Conservation (phyloP, 768 basidiomycete species). For the Phanerochaete sordida region DNA sequence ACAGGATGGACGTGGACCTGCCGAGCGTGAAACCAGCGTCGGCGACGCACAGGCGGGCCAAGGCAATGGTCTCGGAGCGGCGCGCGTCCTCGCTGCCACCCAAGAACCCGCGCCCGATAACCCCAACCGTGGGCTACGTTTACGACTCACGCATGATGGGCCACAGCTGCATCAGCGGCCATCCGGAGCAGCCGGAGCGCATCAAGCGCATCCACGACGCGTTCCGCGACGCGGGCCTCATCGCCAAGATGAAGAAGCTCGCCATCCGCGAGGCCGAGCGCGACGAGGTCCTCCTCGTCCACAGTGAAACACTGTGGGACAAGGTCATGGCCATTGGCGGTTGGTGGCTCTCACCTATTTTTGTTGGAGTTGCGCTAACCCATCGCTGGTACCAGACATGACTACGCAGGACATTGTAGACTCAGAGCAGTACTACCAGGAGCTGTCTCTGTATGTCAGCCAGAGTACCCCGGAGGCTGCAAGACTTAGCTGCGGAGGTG, state of each 20-base stretch:
- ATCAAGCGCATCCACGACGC: conserved; percentile 73
- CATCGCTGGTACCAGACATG: conserved; percentile 48
- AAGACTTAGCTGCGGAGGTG: conserved; percentile 88
- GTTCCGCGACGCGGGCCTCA: conserved; percentile 56
- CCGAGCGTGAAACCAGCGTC: neutral
- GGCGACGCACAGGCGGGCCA: neutral
- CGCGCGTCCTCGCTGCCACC: conserved; percentile 15
- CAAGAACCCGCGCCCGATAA: neutral
- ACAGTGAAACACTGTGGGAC: conserved; percentile 89
- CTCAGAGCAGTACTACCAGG: conserved; percentile 82
- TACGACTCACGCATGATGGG: conserved; percentile 85
- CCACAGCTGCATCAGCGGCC: conserved; percentile 68
- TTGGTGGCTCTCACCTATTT: conserved; percentile 39
- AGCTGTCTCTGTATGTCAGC: conserved; percentile 90
- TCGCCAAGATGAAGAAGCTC: conserved; percentile 72
- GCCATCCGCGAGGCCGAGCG: conserved; percentile 70
- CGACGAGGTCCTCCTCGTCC: conserved; percentile 84
- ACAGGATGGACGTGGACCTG: neutral
- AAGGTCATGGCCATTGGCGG: conserved; percentile 79
- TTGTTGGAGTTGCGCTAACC: conserved; percentile 10
- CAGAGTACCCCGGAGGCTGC: conserved; percentile 82
- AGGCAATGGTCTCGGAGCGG: neutral
- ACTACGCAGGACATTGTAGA: conserved; percentile 69
- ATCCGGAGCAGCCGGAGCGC: conserved; percentile 76
- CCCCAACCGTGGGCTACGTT: conserved; percentile 71